Evolutionary conservation across 2,329 filamentous ascomycete genomes (phyloP), one percentile per base, ranked within the genome.

Genomic region (Fusarium bactridioides): DNA sequence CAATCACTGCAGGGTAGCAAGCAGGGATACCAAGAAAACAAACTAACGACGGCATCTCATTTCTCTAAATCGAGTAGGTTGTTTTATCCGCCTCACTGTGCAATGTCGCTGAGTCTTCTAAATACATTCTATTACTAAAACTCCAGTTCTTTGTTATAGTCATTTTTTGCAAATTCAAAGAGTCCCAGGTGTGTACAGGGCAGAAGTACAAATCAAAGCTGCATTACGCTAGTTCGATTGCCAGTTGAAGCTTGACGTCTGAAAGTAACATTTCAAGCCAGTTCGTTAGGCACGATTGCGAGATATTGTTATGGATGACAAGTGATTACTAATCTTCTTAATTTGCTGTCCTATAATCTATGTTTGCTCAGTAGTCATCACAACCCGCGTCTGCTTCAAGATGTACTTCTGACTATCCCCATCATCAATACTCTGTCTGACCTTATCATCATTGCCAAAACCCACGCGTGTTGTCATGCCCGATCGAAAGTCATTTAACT

Each of bases 351-450:
- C 31, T 21, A 21, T 2, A 9, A 5, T 16, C 4, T 25, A 35
- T n/a, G 37, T 40, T 37, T 23, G 44, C 15, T 66, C 64, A 5
- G 31, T 59, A 0, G 57, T 69, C 38, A 68, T 63, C 5, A 63
- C 48, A 19, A 75, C 73, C 15, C 70, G 69, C 7, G 70, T 75
- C 18, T 74, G 69, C 57, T 76, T 76, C 8, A 76, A 47, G 23
- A 76, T 76, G 21, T 72, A 69, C 50, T 76, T 74, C 25, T 76
- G 74, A 41, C 74, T 76, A 23, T 74, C 69, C 5, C 60, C 64
- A 23, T 76, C 74, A 15, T 74, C 73, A 13, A 72, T 53, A 15
- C 74, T 73, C n/a, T 64, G 67, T 4, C 45, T 60, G 4, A 50
- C 16, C 13, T 58, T 58, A 3, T 70, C 60, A 1, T 64, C 53